Conservation (phyloP, 1,284 basidiomycete species). For the Dichomitus squalens region DNA sequence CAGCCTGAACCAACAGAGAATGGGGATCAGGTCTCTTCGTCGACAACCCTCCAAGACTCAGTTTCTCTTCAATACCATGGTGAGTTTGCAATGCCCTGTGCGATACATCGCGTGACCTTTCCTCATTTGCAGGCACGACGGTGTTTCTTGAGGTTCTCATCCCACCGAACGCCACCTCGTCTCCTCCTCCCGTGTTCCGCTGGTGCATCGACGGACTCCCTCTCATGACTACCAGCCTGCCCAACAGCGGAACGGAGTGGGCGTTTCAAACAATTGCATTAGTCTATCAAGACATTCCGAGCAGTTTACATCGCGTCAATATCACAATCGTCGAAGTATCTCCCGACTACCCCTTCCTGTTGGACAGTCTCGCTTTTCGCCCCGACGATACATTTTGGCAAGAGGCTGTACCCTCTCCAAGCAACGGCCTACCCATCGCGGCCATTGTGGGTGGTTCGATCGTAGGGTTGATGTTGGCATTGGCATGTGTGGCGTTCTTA, state of each 20-base stretch:
- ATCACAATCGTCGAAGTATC: slow-evolving; percentile 1
- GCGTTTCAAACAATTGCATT: neutral
- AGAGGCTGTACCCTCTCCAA: neutral
- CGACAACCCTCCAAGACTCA: neutral
- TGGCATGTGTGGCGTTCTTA: neutral
- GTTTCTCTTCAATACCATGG: neutral
- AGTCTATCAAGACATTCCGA: slow-evolving; percentile 5
- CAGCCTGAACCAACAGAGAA: neutral
- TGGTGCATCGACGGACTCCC: slow-evolving; percentile 4
- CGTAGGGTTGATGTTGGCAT: slow-evolving; percentile 1
- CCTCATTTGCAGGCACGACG: neutral
- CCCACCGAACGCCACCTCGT: neutral
- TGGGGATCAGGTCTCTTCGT: neutral
- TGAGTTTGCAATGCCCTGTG: neutral
- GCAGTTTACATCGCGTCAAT: slow-evolving; percentile 7
- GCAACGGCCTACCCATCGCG: neutral
- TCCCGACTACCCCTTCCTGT: slow-evolving; percentile 1
- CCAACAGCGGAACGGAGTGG: neutral
- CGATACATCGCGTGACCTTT: neutral
- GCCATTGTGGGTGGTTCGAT: slow-evolving; percentile 13
- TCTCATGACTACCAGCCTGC: neutral
- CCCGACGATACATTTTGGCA: slow-evolving; percentile 8
- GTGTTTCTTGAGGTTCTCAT: neutral
- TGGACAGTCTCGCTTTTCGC: slow-evolving; percentile 8
- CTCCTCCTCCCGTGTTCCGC: slow-evolving; percentile 1